These are phyloP conservation scores for Helianthus tuberosus DNA, from an alignment of 129 eudicot species.

Conservation along the genomic window DNA sequence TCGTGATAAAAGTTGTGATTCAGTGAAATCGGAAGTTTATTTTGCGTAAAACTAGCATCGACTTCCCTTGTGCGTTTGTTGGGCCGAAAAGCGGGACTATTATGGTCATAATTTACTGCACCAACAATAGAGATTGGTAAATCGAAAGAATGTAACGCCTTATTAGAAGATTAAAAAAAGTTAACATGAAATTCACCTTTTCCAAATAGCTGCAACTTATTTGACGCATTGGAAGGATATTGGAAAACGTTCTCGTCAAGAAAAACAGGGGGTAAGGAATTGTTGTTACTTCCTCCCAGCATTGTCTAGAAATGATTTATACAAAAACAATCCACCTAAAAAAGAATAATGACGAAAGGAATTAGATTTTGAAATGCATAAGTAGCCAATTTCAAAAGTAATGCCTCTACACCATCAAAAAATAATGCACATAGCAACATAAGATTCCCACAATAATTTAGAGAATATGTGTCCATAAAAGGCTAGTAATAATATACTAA, in stretches of 20 bases:
- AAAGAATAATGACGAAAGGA: slow-evolving; percentile 19
- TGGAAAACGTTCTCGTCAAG: slow-evolving; percentile 57
- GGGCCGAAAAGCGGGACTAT: slow-evolving; percentile 48
- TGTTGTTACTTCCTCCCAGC: slow-evolving; percentile 72
- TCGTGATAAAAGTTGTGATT: slow-evolving; percentile 54
- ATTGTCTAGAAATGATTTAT: slow-evolving; percentile 34
- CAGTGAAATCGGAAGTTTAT: slow-evolving; percentile 73
- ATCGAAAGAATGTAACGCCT: slow-evolving; percentile 7
- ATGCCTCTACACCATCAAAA: slow-evolving; percentile 29
- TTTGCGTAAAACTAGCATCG: slow-evolving; percentile 64
- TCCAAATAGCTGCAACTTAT: slow-evolving; percentile 77
- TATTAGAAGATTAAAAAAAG: background rate
- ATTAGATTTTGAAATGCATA: slow-evolving; percentile 32
- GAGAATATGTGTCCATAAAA: slow-evolving; percentile 33
- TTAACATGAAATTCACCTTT: slow-evolving; percentile 52
- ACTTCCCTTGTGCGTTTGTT: slow-evolving; percentile 65
- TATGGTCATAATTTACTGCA: slow-evolving; percentile 73
- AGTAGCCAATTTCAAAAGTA: slow-evolving; percentile 29
- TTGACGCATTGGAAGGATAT: slow-evolving; percentile 54
- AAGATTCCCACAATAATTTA: slow-evolving; percentile 34
- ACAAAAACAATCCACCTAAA: slow-evolving; percentile 37
- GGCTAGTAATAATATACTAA: slow-evolving; percentile 18
- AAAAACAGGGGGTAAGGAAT: slow-evolving; percentile 52
- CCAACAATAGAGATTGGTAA: slow-evolving; percentile 30
- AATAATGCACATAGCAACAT: slow-evolving; percentile 26